Evolutionary conservation across 208 protist species (phyloP), one percentile per base, ranked within the genome.

Genomic region (Trypanosomatidae sp.): DNA sequence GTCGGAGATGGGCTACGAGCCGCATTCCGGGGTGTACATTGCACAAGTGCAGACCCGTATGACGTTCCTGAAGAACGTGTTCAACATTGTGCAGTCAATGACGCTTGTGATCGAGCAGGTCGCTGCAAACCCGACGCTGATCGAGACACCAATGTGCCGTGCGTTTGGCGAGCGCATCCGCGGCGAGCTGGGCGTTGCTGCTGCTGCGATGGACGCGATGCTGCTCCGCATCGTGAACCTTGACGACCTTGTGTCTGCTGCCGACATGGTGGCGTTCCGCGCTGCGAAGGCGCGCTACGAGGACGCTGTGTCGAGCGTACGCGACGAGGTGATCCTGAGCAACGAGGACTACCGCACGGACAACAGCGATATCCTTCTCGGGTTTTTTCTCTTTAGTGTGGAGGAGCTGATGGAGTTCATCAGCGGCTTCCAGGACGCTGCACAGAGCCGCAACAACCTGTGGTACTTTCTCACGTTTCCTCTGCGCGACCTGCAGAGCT

Each of bases 351-450:
- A 96, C 84, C 74, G 83, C 71, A 88, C 88, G 25, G 86, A 91
- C 70, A 79, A 91, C 69, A 89, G 88, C 41, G 92, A 96, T 77
- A 85, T 96, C 41, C 80, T 93, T 15, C 73, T 96, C 15, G 92
- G 92, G 10, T 93, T 92, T 59, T 96, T 92, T 72, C 80, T 96
- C 62, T 96, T 96, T 77, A 85, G 81, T 69, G 76, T 95, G 41
- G 84, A 91, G 72, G 90, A 93, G 79, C 76, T 96, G 62, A 89
- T 86, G 73, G 82, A 90, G 47, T n/a, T 80, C 15, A 91, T 93
- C 46, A 52, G 60, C 52, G 71, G 77, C 56, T 96, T 96, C 78
- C 65, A 75, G 49, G 86, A 92, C 58, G 66, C 76, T 41, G 69
- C 67, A 71, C 58, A 66, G 25, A 76, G 80, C 6, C 74, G 66